phyloP scores from a whole-genome alignment of 2,329 filamentous ascomycete genomes.

The Xylaria arbuscula region DNA sequence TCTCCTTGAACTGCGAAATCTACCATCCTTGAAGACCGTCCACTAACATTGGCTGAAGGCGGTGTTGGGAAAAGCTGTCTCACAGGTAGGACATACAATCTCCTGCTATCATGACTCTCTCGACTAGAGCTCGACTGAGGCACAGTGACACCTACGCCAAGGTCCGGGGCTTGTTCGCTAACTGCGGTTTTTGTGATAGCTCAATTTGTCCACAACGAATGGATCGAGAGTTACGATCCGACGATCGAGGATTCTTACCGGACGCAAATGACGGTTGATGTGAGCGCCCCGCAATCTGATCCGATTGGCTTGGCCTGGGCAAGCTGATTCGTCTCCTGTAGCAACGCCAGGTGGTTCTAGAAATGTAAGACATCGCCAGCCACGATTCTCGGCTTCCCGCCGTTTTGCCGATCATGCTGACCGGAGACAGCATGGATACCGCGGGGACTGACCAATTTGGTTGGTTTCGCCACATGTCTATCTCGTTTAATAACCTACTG shows the following conservation, averaged over 20 bases:
- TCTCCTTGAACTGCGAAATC: slow-evolving; percentile 11
- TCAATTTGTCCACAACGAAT: slow-evolving; percentile 93
- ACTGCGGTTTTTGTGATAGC: slow-evolving; percentile 61
- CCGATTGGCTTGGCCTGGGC: slow-evolving; percentile 40
- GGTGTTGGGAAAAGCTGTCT: slow-evolving; percentile 94
- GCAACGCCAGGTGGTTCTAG: slow-evolving; percentile 88
- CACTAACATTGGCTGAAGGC: slow-evolving; percentile 61
- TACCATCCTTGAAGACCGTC: slow-evolving; percentile 8
- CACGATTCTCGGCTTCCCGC: slow-evolving; percentile 41
- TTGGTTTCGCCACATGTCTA: slow-evolving; percentile 59
- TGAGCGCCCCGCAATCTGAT: slow-evolving; percentile 60
- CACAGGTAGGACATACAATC: slow-evolving; percentile 69
- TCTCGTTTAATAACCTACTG: slow-evolving; percentile 37
- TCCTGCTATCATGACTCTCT: slow-evolving; percentile 26
- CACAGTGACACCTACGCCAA: slow-evolving; percentile 8
- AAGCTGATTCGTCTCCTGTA: slow-evolving; percentile 56
- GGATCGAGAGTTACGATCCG: slow-evolving; percentile 88
- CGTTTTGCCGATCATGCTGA: slow-evolving; percentile 43
- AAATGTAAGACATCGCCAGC: slow-evolving; percentile 73
- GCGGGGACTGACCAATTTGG: slow-evolving; percentile 94
- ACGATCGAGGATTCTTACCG: slow-evolving; percentile 83
- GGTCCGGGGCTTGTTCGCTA: slow-evolving; percentile 33
- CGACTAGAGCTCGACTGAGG: neutral
- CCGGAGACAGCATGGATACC: slow-evolving; percentile 76
- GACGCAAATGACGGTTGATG: slow-evolving; percentile 83